Conservation (phyloP, 2,329 filamentous ascomycete species). For the Eutypella sp. region DNA sequence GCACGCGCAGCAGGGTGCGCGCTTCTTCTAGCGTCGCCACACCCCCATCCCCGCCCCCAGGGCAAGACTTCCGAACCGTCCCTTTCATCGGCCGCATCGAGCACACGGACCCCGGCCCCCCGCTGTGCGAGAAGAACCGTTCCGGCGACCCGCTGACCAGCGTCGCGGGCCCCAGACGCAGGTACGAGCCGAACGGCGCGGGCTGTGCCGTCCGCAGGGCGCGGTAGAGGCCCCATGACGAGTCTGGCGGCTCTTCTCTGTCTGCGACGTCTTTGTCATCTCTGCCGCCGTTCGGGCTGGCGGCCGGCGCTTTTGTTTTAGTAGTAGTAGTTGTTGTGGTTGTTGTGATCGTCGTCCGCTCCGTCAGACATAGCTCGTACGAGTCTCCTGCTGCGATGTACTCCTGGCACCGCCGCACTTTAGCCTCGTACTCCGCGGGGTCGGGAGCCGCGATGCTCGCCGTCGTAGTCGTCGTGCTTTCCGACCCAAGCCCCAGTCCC, state of each 20-base stretch:
- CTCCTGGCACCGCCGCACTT: constrained; percentile 65
- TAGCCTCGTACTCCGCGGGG: constrained; percentile 53
- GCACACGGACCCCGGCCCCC: constrained; percentile 50
- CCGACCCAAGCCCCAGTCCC: no score
- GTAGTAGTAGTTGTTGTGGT: constrained; percentile 15
- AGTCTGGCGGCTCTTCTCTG: constrained; percentile 9
- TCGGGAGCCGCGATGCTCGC: constrained; percentile 35
- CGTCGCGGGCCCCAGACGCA: constrained; percentile 64
- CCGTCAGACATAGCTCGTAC: constrained; percentile 81
- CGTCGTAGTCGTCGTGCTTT: constrained; percentile 7
- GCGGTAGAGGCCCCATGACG: constrained; percentile 68
- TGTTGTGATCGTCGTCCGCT: constrained; percentile 60
- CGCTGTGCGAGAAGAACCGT: constrained; percentile 65
- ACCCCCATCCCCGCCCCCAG: constrained; percentile 56
- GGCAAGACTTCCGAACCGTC: constrained; percentile 73
- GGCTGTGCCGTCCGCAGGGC: constrained; percentile 67
- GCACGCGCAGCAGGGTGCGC: constrained; percentile 65
- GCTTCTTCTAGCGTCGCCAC: constrained; percentile 68
- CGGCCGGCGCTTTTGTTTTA: constrained; percentile 46
- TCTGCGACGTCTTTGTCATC: background rate
- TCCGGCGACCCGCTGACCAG: constrained; percentile 83
- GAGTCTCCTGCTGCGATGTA: constrained; percentile 72
- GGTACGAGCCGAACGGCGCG: constrained; percentile 79
- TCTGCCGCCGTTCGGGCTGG: constrained; percentile 1
- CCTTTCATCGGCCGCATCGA: constrained; percentile 95